phyloP scores from a whole-genome alignment of 2,329 filamentous ascomycete species.

The Coleophoma eucalyptorum region DNA sequence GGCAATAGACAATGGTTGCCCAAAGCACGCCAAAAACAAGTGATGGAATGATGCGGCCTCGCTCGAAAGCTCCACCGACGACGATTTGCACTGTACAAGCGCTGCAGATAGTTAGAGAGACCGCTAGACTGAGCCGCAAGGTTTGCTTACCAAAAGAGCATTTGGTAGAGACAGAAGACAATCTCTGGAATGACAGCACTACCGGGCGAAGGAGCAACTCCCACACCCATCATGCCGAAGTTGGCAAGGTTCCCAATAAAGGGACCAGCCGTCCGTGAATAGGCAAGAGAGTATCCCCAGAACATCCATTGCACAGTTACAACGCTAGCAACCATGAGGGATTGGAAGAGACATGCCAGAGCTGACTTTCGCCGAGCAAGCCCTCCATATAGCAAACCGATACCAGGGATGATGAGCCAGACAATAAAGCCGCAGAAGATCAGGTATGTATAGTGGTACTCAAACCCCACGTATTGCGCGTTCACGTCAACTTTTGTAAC shows the following conservation, averaged over 20 bases:
- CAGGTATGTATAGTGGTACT: constrained; percentile 59
- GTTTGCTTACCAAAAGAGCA: constrained; percentile 49
- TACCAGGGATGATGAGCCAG: constrained; percentile 64
- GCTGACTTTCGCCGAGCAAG: constrained; percentile 60
- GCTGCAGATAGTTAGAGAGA: constrained; percentile 6
- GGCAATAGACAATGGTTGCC: constrained; percentile 63
- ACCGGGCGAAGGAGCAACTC: constrained; percentile 56
- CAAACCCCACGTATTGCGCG: constrained; percentile 51
- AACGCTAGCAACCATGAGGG: constrained; percentile 52
- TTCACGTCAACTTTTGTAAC: constrained; percentile 45
- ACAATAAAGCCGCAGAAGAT: constrained; percentile 57
- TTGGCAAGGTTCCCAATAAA: constrained; percentile 62
- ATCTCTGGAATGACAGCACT: constrained; percentile 57
- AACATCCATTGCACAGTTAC: constrained; percentile 56
- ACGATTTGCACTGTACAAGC: constrained; percentile 60
- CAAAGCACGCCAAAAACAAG: constrained; percentile 61
- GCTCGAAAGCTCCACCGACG: constrained; percentile 56
- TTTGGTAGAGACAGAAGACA: constrained; percentile 62
- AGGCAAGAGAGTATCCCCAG: constrained; percentile 62
- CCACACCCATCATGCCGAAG: constrained; percentile 57
- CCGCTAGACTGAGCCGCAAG: neutral
- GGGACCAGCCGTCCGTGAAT: constrained; percentile 52
- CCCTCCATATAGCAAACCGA: constrained; percentile 62
- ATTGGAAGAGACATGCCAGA: constrained; percentile 59
- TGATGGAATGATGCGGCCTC: constrained; percentile 58